Base-by-base conservation (phyloP, 2,329 filamentous ascomycete species). In the Fusarium sp. region DNA sequence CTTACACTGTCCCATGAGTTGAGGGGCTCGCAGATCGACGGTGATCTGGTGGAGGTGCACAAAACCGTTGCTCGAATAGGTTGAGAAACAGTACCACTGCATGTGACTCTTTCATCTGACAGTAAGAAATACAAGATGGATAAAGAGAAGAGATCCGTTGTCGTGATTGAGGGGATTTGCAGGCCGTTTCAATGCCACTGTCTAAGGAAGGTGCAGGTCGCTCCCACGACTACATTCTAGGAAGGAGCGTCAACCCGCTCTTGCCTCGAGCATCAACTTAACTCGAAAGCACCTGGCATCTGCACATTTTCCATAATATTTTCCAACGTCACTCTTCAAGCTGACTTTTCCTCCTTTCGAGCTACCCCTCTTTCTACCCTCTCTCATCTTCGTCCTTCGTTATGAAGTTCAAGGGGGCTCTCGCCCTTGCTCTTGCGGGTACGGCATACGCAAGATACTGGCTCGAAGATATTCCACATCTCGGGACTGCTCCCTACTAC, bases 381-480 rank as follows among this genome's bases (percentile, higher is more conserved):
- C 23, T 34, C 50, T 13, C 58, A 23, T 27, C 27, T 27, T 30
- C 23, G 20, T 13, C 34, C 39, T 41, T 54, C 41, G 32, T 9
- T 14, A 79, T 79, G 77, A 77, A 67, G 67, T 37, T 77, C 50
- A 66, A 50, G 13, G 35, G 16, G 16, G 9, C 67, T 4, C 45
- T 78, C 23, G 32, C 68, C n/a, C 23, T 74, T 23, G 67, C 64
- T 43, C 54, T 78, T 23, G 66, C 50, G 43, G 69, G 71, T 16
- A 32, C 39, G 2, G 54, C 45, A 11, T 32, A 66, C 20, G 70
- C 72, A 13, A 76, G 61, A 59, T 80, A 74, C 39, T 81, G 80
- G 80, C 75, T 81, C 18, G 80, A 81, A 61, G 78, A 76, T 6
- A 80, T 81, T 16, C 64, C 67, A 9, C 80, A 81, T 35, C 74